Conservation (phyloP, 306 rosid species). For the Astragalus membranaceus region DNA sequence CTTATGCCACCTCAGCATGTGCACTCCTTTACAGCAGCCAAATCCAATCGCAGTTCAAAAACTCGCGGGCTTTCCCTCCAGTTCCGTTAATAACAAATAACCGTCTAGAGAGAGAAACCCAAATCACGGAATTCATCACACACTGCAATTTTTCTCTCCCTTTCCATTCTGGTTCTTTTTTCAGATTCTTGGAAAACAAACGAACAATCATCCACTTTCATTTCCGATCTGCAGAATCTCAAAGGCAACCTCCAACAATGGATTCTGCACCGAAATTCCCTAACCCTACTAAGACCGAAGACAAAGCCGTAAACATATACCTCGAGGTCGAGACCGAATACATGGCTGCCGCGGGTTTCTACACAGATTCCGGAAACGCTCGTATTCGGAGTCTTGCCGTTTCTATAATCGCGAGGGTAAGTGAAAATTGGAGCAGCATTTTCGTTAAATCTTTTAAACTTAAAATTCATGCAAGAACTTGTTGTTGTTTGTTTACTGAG, state of each 20-base stretch:
- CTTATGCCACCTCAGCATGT: too few species aligned
- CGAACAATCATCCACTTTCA: not conserved
- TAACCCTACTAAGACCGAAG: not conserved
- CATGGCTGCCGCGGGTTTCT: not conserved
- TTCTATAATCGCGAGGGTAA: not conserved
- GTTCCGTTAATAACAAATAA: not conserved
- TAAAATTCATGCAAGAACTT: not conserved
- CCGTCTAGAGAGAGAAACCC: not conserved
- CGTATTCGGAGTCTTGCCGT: not conserved
- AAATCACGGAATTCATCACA: not conserved
- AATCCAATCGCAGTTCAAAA: not conserved
- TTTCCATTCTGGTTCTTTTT: not conserved
- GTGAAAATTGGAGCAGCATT: not conserved
- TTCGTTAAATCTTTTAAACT: not conserved
- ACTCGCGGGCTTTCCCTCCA: not conserved
- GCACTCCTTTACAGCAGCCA: too few species aligned
- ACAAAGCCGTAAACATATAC: not conserved
- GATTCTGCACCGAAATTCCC: not conserved
- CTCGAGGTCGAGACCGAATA: not conserved
- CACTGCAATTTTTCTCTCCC: not conserved
- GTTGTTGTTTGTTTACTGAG: too few species aligned
- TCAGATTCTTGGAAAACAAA: slow-evolving; percentile 11
- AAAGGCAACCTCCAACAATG: not conserved
- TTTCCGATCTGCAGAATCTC: not conserved
- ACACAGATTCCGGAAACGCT: rapidly evolving